These are phyloP conservation scores for Magnusiomyces sp. DNA, from an alignment of 1,139 yeast species.

Conservation along the genomic window DNA sequence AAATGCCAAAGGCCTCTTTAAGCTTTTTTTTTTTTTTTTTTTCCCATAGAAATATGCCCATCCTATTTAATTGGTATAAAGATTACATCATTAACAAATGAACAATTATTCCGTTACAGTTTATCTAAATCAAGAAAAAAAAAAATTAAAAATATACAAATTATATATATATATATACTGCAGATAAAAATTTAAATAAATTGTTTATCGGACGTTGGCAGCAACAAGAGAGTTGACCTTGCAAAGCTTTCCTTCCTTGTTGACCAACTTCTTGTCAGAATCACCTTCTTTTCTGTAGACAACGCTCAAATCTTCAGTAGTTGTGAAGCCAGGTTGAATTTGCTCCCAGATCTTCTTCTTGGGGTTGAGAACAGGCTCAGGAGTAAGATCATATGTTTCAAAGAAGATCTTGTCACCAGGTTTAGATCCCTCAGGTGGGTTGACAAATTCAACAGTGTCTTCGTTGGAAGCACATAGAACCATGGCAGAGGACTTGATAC, in stretches of 20 bases:
- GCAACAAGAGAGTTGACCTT: slow-evolving; percentile 57
- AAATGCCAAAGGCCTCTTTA: too few species aligned
- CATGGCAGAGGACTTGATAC: slow-evolving; percentile 93
- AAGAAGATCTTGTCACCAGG: slow-evolving; percentile 96
- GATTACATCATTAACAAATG: too few species aligned
- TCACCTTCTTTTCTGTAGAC: slow-evolving; percentile 77
- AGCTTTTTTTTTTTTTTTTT: too few species aligned
- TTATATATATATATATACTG: background rate
- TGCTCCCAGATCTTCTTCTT: slow-evolving; percentile 98
- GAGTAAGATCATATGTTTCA: slow-evolving; percentile 71
- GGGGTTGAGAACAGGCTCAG: slow-evolving; percentile 91
- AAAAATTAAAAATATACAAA: background rate
- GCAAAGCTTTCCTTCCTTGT: slow-evolving; percentile 66
- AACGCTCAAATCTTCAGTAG: slow-evolving; percentile 68
- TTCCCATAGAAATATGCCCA: too few species aligned
- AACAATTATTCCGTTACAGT: too few species aligned
- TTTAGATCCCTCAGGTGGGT: slow-evolving; percentile 90
- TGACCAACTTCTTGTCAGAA: slow-evolving; percentile 67
- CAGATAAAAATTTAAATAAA: background rate
- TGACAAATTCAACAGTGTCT: slow-evolving; percentile 73
- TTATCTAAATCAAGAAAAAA: too few species aligned
- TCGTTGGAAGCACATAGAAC: slow-evolving; percentile 81
- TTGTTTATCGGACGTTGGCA: slow-evolving; percentile 62
- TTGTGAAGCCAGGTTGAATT: slow-evolving; percentile 82
- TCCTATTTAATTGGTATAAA: too few species aligned